These are phyloP conservation scores for Fusarium dimerum DNA, from an alignment of 2,329 filamentous ascomycete genomes.

Conservation along the genomic window DNA sequence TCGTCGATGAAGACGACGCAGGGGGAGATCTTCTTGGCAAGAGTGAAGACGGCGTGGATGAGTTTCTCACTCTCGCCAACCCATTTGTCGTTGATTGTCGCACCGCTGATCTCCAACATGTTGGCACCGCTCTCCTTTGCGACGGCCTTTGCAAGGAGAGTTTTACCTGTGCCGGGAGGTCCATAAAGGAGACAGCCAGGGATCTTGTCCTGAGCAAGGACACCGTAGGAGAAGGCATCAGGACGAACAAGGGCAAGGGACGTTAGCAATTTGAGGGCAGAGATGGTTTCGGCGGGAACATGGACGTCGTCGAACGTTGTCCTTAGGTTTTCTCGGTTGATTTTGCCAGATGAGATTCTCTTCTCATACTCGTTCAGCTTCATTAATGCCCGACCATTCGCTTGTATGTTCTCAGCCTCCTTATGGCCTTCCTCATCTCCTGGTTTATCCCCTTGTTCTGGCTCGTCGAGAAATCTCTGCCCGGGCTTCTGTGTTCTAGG, in stretches of 20 bases:
- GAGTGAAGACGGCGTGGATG: conserved; percentile 84
- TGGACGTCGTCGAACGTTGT: conserved; percentile 90
- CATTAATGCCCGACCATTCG: conserved; percentile 24
- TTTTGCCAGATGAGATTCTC: conserved; percentile 76
- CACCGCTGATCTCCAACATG: conserved; percentile 85
- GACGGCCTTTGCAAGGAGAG: conserved; percentile 67
- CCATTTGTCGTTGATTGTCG: conserved; percentile 93
- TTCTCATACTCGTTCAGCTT: conserved; percentile 78
- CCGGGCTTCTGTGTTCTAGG: conserved; percentile 34
- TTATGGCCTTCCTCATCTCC: conserved; percentile 30
- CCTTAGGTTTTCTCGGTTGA: conserved; percentile 78
- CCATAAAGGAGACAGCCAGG: conserved; percentile 87
- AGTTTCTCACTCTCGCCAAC: conserved; percentile 97
- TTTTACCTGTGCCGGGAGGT: conserved; percentile 79
- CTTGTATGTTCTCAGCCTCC: conserved; percentile 32
- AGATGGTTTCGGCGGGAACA: conserved; percentile 77
- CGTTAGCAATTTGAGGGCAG: conserved; percentile 85
- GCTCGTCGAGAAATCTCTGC: conserved; percentile 33
- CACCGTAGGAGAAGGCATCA: conserved; percentile 94
- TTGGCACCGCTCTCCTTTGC: conserved; percentile 69
- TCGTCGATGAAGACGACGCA: conserved; percentile 97
- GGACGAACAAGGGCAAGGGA: conserved; percentile 83
- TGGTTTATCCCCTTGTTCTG: conserved; percentile 23
- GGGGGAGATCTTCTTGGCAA: conserved; percentile 88
- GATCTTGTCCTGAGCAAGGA: conserved; percentile 87